Base-by-base conservation (phyloP, 805 yeast genomes). In the Wickerhamia fluorescens region DNA sequence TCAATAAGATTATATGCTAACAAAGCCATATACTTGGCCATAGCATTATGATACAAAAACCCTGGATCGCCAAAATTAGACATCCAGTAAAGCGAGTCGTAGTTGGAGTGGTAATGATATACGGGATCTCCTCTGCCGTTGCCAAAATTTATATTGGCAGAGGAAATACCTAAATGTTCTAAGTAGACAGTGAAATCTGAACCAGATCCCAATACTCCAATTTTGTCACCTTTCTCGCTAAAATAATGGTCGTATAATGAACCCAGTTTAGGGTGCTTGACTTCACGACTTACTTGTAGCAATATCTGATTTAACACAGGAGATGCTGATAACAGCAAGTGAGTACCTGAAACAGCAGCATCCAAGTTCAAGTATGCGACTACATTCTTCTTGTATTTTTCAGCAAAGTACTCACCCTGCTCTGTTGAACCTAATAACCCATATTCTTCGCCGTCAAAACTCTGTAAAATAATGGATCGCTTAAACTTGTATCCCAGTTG, bases 101-200 rank as follows among this genome's bases (percentile, higher is more conserved):
- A 77, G 30, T 64, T 63, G 6, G 85, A 76, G 44, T 75, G 75
- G 30, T 58, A 54, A 37, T 74, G 78, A 31, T 67, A 67, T n/a
- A 75, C 58, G 4, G 79, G 68, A 46, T 74, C 78, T 4, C 42
- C 40, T 7, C 37, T 31, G 3, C 51, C 53, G 27, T 57, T 47
- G 23, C 46, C 47, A 34, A 62, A 63, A 6, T 73, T 70, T 30
- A 75, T 48, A 29, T 66, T 66, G 7, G 74, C 63, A 0, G 81
- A 66, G 2, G 88, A 83, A 22, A 80, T 69, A 5, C 86, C 88
- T 38, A 78, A 48, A 45, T 73, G 76, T 42, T 71, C 71, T 49
- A 78, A 83, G 40, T 78, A 77, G 7, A 73, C 74, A 3, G 73
- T 62, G 42, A 61, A 70, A 44, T 74, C 80, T 2, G 78, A 61